Base-by-base conservation (phyloP, 2,329 filamentous ascomycete genomes). In the Pyrenochaeta sp. region DNA sequence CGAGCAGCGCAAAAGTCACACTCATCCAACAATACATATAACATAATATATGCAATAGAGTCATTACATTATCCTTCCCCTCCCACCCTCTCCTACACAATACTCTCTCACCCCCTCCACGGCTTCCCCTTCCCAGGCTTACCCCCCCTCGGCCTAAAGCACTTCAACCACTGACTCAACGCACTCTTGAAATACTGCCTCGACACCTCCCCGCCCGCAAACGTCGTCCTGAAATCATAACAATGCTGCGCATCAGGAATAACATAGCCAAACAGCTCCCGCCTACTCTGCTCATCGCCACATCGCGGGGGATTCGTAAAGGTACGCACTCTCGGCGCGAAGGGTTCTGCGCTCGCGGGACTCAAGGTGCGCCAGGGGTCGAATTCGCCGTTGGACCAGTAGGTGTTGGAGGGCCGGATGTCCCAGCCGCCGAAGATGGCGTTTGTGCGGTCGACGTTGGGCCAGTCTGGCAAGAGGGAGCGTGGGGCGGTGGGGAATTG, bases 311-410 rank as follows among this genome's bases (percentile, higher is more conserved):
- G 32, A 13, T 78, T 63, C 3, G 76, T 77, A 1, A 80, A 79
- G 6, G 79, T 61, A 0, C 60, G 61, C 15, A 81, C 68, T 12
- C 2, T 10, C 2, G 82, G 82, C 3, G 80, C 79, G 40, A 77
- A 78, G 0, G 62, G 52, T 56, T 83, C 79, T 0, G 65, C 72
- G 2, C 78, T 80, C 0, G 84, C 72, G 0, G 79, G 76, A 0
- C 78, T 81, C 2, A 84, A 69, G 0, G 81, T 79, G 22, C 81
- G 74, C 84, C 83, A 86, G 3, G 83, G 83, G 55, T 86, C 83
- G 60, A 80, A 84, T 53, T 85, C 78, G 4, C 83, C 82, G 25
- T 76, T 80, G 47, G 75, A 80, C 76, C 81, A 85, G 73, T 81
- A 85, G 1, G 78, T 76, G 57, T 85, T 84, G 9, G 81, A 82